These are phyloP conservation scores for Inonotus obliquus DNA, from an alignment of 1,284 basidiomycete genomes.

Conservation along the genomic window DNA sequence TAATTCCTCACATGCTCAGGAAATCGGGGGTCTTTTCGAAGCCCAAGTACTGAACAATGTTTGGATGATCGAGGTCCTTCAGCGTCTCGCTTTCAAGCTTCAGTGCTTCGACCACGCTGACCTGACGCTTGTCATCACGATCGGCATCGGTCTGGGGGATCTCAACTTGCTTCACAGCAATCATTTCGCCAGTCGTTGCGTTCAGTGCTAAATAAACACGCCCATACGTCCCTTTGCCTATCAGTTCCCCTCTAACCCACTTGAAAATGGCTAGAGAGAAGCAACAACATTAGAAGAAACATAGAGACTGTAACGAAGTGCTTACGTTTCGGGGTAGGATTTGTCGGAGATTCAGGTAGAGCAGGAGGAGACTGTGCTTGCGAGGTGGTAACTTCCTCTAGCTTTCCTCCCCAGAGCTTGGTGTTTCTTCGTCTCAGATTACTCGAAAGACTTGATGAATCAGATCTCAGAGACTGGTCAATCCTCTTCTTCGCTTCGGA, in stretches of 20 bases:
- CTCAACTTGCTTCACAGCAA: conserved; percentile 99
- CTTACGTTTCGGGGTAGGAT: conserved; percentile 54
- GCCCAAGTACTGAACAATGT: conserved; percentile 98
- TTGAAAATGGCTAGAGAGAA: conserved; percentile 77
- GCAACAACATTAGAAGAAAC: neutral
- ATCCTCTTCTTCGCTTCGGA: conserved; percentile 72
- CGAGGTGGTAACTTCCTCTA: conserved; percentile 89
- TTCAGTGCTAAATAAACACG: conserved; percentile 95
- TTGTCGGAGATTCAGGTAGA: conserved; percentile 50
- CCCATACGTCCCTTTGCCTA: conserved; percentile 96
- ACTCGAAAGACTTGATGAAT: conserved; percentile 40
- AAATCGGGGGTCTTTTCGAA: conserved; percentile 90
- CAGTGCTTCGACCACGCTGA: conserved; percentile 84
- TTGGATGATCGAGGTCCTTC: conserved; percentile 94
- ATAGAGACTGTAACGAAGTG: conserved; percentile 18
- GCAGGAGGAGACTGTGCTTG: conserved; percentile 45
- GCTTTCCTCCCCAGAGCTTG: conserved; percentile 91
- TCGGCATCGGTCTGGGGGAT: conserved; percentile 88
- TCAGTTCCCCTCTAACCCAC: conserved; percentile 97
- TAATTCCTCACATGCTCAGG: conserved; percentile 79
- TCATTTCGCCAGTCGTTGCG: conserved; percentile 98
- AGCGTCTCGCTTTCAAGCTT: conserved; percentile 94
- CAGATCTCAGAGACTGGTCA: conserved; percentile 52
- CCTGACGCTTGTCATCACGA: conserved; percentile 82
- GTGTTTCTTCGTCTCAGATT: conserved; percentile 81